Base-by-base conservation (phyloP, 345 rosid genomes). In the Linum lewisii region DNA sequence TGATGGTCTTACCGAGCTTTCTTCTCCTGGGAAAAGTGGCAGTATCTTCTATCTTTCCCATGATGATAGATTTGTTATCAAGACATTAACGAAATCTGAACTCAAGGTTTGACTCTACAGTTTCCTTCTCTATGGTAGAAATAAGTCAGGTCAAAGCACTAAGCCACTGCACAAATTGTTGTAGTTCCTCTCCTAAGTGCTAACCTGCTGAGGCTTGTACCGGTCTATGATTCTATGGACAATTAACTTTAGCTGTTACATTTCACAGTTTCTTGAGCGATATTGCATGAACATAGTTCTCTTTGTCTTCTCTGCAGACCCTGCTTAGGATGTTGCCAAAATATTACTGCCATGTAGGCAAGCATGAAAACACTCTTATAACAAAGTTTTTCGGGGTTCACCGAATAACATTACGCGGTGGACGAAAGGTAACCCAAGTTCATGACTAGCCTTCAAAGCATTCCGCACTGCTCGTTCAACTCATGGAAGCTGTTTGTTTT, bases 11-110 rank as follows among this genome's bases (percentile, higher is more conserved):
- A 83, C 79, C 63, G 95, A 84, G 74, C 64, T 83, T 77, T 75
- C 82, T 67, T 88, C 98, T 59, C 78, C 98, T 0, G 97, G 98
- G 62, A 92, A 92, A 82, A 92, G 98, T 63, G 98, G 97, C 82
- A 92, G 98, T 65, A 76, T 92, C 63, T 92, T 92, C 75, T 92
- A 82, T 78, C 86, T 84, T 63, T 92, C 98, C 58, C 93, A 75
- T 32, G 95, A 92, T 44, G 82, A 82, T 71, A 86, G 90, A 84
- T 92, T 92, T 75, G 87, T 92, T 68, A 86, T 92, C 61, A 92
- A 92, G 81, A 92, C 98, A 18, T 73, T 92, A 65, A 92, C 82
- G 69, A 79, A 72, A 63, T 69, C 80, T 19, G 97, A 92, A 76
- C 81, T 92, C 73, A 82, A 86, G 98, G 98, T 92, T 69, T 60